phyloP scores from a whole-genome alignment of 139 green algal species.

The Tetraselmis chui region DNA sequence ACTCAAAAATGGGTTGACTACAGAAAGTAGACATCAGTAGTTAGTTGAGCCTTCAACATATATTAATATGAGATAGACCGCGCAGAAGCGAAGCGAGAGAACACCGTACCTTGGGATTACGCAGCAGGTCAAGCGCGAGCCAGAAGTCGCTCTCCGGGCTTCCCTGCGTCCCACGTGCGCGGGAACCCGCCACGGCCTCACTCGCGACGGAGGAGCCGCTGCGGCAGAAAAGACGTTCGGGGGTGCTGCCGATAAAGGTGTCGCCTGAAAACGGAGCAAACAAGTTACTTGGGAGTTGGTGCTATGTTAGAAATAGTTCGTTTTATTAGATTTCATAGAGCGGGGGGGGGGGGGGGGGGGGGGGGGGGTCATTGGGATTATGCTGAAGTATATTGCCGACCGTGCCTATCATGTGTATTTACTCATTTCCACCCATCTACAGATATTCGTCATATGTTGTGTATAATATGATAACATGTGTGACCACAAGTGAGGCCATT shows the following conservation, averaged over 20 bases:
- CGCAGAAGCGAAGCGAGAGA: too few species aligned
- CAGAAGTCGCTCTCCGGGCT: slow-evolving; percentile 69
- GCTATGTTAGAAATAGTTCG: not conserved
- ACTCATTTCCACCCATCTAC: too few species aligned
- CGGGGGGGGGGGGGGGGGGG: not conserved
- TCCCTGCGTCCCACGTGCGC: slow-evolving; percentile 44
- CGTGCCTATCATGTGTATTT: too few species aligned
- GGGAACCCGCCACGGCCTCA: slow-evolving; percentile 90
- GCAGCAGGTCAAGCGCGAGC: slow-evolving; percentile 77
- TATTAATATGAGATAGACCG: too few species aligned
- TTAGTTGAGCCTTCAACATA: too few species aligned
- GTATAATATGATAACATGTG: too few species aligned
- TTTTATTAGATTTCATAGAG: not conserved
- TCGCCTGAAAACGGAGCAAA: slow-evolving; percentile 11
- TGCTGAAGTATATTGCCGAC: too few species aligned
- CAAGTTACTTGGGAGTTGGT: not conserved
- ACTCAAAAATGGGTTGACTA: too few species aligned
- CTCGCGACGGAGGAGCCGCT: slow-evolving; percentile 55
- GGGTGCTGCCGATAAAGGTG: slow-evolving; percentile 83
- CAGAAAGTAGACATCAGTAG: too few species aligned
- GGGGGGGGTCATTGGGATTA: too few species aligned
- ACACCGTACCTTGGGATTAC: slow-evolving; percentile 69
- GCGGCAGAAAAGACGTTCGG: slow-evolving; percentile 85
- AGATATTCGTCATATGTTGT: too few species aligned
- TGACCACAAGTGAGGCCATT: too few species aligned